Evolutionary conservation across 1,139 yeast genomes (phyloP).

Genomic region (Diutina ranongensis): DNA sequence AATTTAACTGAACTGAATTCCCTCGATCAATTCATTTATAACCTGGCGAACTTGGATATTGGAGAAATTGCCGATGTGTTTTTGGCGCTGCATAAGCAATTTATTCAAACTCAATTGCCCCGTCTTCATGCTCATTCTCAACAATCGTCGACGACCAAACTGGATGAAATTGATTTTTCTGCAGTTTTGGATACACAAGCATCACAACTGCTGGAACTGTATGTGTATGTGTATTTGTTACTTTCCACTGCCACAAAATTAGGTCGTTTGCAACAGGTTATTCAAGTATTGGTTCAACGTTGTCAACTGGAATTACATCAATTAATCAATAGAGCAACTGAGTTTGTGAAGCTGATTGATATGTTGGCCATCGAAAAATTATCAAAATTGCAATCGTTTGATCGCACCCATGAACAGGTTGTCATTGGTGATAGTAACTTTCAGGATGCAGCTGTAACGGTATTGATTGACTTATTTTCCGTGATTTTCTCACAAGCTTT

Average conservation of each 20-base stretch:
- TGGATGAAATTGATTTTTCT: constrained; percentile 18
- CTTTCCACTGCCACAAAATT: constrained; percentile 50
- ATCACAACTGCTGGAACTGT: constrained; percentile 32
- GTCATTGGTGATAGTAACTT: constrained; percentile 18
- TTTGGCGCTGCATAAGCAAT: constrained; percentile 29
- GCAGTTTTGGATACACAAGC: constrained; percentile 20
- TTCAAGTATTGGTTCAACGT: constrained; percentile 39
- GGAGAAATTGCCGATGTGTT: constrained; percentile 38
- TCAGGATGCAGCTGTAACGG: constrained; percentile 40
- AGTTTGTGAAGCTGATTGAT: constrained; percentile 47
- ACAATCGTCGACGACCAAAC: constrained; percentile 9
- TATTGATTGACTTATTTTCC: constrained; percentile 62
- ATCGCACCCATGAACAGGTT: constrained; percentile 15
- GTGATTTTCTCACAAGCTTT: constrained; percentile 51
- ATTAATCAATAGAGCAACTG: constrained; percentile 49
- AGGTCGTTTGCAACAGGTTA: constrained; percentile 51
- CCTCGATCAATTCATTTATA: constrained; percentile 44
- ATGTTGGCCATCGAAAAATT: constrained; percentile 20
- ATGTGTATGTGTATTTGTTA: constrained; percentile 42
- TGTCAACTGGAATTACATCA: constrained; percentile 32
- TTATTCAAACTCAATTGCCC: constrained; percentile 22
- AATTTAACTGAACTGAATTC: constrained; percentile 26
- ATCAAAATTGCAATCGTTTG: constrained; percentile 20
- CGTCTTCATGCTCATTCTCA: constrained; percentile 18
- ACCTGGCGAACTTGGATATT: constrained; percentile 47